These are phyloP conservation scores for Tulasnella sp. DNA, from an alignment of 768 basidiomycete genomes.

Conservation along the genomic window DNA sequence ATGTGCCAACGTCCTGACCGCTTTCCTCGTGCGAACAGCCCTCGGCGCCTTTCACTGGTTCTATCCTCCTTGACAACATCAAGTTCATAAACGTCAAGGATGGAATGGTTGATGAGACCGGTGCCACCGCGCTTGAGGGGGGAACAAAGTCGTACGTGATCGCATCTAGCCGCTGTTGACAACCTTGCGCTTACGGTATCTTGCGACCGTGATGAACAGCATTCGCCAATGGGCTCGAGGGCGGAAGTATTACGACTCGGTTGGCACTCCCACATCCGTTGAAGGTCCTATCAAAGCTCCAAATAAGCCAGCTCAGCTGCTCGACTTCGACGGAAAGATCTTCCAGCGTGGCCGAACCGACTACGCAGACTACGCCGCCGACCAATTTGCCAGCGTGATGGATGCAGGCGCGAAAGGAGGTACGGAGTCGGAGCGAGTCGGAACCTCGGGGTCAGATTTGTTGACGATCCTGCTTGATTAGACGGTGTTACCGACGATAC, in stretches of 20 bases:
- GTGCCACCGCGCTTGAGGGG: slow-evolving; percentile 59
- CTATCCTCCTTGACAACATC: slow-evolving; percentile 68
- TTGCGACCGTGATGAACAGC: no score
- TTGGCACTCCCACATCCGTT: slow-evolving; percentile 50
- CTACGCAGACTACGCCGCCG: slow-evolving; percentile 62
- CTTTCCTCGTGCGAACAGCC: slow-evolving; percentile 56
- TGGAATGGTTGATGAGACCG: slow-evolving; percentile 61
- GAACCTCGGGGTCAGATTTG: not conserved
- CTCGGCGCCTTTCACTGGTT: slow-evolving; percentile 57
- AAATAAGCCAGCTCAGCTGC: slow-evolving; percentile 59
- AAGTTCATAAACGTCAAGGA: slow-evolving; percentile 61
- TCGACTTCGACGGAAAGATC: slow-evolving; percentile 48
- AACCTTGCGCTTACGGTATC: no score
- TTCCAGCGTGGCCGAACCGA: slow-evolving; percentile 12
- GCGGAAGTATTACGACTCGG: slow-evolving; percentile 65
- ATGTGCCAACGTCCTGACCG: no score
- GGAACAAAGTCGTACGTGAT: slow-evolving; percentile 35
- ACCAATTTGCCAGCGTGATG: slow-evolving; percentile 73
- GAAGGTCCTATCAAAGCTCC: slow-evolving; percentile 56
- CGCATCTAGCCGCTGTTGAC: no score
- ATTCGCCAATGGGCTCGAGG: slow-evolving; percentile 78
- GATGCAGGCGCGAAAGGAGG: slow-evolving; percentile 66
- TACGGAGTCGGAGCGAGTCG: not conserved
- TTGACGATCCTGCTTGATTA: not conserved
- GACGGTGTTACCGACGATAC: slow-evolving; percentile 83